Base-by-base conservation (phyloP, 176 grass and related monocot genomes). In the Chloris gayana region DNA sequence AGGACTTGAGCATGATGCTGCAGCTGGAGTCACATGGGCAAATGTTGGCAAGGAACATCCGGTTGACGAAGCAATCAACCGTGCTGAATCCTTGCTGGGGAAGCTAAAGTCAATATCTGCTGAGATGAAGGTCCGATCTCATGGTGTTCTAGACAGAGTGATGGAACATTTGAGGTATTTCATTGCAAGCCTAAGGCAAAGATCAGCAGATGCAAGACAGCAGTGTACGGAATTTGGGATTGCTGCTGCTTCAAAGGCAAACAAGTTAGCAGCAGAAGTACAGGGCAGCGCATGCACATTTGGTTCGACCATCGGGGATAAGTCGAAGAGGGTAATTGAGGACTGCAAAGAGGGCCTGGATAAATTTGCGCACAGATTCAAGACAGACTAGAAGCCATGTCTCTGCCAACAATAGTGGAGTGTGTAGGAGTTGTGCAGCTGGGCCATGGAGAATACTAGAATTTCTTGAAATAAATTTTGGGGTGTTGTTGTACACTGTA, bases 281-380 rank as follows among this genome's bases (percentile, higher is more conserved):
- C 74, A 87, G 63, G 83, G 35, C 7, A 83, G 69, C 60, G 56
- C 67, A 18, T 62, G 38, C 3, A 19, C 37, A 9, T 67, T 94
- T 39, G 73, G 79, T 32, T 84, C 62, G 0, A 77, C 73, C 2
- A 4, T 87, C 8, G 72, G 31, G 2, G 83, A 87, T 14, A 88
- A 69, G 60, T 79, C 75, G 5, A 91, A 77, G 68, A 82, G 78
- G 87, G 70, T 95, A 14, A 75, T 77, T 15, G 95, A 89, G 53
- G 90, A 98, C 67, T 98, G 95, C 68, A 95, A 89, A 83, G 84
- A 82, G 24, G 82, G 95, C 14, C 35, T 98, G 71, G 90, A 85
- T 44, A 98, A 89, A 83, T 79, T 98, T 74, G 70, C 69, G 18
- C 92, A 95, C 34, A 95, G 89, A 82, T 90, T 92, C 84, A 98